Evolutionary conservation across 1,284 basidiomycete genomes (phyloP), one percentile per base, ranked within the genome.

Genomic region (Marasmius tenuissimus): DNA sequence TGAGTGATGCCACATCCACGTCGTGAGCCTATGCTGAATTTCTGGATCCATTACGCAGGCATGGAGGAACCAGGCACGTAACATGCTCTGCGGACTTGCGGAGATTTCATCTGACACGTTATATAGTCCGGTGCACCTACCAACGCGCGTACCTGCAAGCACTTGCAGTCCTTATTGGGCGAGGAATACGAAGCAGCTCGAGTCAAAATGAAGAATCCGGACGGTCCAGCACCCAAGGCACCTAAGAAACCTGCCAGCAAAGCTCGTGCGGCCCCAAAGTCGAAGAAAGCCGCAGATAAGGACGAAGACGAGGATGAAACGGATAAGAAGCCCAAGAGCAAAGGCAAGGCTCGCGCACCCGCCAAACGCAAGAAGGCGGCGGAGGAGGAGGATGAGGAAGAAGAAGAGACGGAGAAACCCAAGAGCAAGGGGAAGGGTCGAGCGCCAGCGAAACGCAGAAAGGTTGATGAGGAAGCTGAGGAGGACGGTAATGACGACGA

Each of bases 101-200:
- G n/a, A 55, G 34, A 27, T 45, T 2, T 35, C 50, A 20, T 47
- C 61, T 62, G 50, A 37, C 49, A 49, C 14, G 63, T 1, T 12
- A 1, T 51, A 33, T 60, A 83, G 78, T 72, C 73, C 34, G 79
- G 81, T 14, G 71, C 69, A 14, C 81, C 83, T 9, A 76, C 82
- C 42, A 82, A 85, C 66, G 82, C 81, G 2, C 84, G 86, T 20
- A 80, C 83, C 3, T 89, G 87, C 76, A 85, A 87, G 64, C 87
- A 89, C 67, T 75, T 89, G 40, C 80, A 80, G 60, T 71, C 78
- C 0, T 70, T 88, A 18, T 76, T 89, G 12, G 87, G 87, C 1
- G 83, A 85, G 14, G 75, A 75, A 48, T 88, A 87, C 69, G 85
- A 87, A 68, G 71, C 72, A 33, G 83, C 80, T 1, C 80, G 85